Conservation (phyloP, 805 yeast genomes). For the Candida nemodendra region DNA sequence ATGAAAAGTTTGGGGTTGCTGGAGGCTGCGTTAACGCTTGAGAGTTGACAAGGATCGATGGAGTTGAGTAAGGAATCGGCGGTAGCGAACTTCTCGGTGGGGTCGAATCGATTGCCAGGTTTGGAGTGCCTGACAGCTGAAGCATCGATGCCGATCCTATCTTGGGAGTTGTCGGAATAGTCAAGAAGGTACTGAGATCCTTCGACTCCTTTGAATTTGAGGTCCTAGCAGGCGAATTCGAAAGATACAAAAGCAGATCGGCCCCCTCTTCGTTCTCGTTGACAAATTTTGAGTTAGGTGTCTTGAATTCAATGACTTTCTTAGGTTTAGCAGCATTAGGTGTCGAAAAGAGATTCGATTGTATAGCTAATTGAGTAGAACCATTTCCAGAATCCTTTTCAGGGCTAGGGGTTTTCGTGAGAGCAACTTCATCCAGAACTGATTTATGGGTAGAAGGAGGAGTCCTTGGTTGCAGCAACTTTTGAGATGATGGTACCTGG, state of each 20-base stretch:
- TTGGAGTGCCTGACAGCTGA: slow-evolving; percentile 21
- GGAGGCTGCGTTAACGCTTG: slow-evolving; percentile 14
- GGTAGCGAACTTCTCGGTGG: slow-evolving; percentile 24
- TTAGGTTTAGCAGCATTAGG: slow-evolving; percentile 26
- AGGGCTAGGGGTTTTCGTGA: slow-evolving; percentile 20
- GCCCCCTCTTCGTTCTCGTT: slow-evolving; percentile 63
- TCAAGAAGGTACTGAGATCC: slow-evolving; percentile 15
- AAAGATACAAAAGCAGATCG: slow-evolving; percentile 73
- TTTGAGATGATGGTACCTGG: slow-evolving; percentile 9
- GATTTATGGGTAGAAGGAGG: slow-evolving; percentile 28
- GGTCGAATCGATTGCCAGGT: slow-evolving; percentile 26
- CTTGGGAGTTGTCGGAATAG: slow-evolving; percentile 32
- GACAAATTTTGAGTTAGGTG: slow-evolving; percentile 29
- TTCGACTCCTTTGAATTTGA: slow-evolving; percentile 32
- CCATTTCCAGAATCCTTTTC: slow-evolving; percentile 13
- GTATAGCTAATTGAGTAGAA: slow-evolving; percentile 22
- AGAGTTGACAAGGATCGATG: slow-evolving; percentile 16
- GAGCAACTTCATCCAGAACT: slow-evolving; percentile 17
- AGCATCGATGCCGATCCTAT: slow-evolving; percentile 15
- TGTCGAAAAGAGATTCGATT: slow-evolving; percentile 30
- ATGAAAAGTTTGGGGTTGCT: slow-evolving; percentile 15
- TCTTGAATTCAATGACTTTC: slow-evolving; percentile 25
- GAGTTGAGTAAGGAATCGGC: slow-evolving; percentile 22
- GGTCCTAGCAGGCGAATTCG: slow-evolving; percentile 64
- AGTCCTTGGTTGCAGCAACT: slow-evolving; percentile 29